Conservation (phyloP, 2,329 filamentous ascomycete species). For the Fusarium dlaminii region DNA sequence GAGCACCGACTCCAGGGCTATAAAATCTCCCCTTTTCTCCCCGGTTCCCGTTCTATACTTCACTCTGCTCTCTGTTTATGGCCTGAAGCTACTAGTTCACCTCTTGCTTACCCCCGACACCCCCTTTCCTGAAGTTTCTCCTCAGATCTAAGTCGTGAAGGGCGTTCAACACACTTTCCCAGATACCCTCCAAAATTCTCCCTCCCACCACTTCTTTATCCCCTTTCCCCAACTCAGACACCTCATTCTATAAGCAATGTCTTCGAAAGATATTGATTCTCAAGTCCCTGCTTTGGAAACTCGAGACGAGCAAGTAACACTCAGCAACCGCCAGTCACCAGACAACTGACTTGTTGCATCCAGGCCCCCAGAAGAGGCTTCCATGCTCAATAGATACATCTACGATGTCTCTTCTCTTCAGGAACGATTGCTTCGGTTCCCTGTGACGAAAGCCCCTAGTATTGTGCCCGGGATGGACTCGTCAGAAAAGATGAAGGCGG, state of each 20-base stretch:
- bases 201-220: background rate
- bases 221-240: fast-evolving
- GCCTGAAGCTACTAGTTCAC: background rate
- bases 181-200: background rate
- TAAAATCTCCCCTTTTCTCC: background rate
- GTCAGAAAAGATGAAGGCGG: background rate
- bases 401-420: slow-evolving; percentile 17
- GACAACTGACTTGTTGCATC: background rate
- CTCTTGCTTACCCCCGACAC: background rate
- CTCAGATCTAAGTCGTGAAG: background rate
- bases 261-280: background rate
- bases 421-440: slow-evolving; percentile 1
- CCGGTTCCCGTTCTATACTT: no score
- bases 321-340: background rate
- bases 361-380: background rate
- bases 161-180: background rate
- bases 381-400: slow-evolving; percentile 16
- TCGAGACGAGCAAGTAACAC: background rate
- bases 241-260: background rate
- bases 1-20: background rate
- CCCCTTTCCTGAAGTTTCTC: background rate
- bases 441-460: fast-evolving
- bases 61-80: background rate
- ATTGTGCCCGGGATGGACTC: fast-evolving
- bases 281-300: fast-evolving